phyloP scores from a whole-genome alignment of 495 filamentous ascomycete genomes.

The Aspergillus ostianus region DNA sequence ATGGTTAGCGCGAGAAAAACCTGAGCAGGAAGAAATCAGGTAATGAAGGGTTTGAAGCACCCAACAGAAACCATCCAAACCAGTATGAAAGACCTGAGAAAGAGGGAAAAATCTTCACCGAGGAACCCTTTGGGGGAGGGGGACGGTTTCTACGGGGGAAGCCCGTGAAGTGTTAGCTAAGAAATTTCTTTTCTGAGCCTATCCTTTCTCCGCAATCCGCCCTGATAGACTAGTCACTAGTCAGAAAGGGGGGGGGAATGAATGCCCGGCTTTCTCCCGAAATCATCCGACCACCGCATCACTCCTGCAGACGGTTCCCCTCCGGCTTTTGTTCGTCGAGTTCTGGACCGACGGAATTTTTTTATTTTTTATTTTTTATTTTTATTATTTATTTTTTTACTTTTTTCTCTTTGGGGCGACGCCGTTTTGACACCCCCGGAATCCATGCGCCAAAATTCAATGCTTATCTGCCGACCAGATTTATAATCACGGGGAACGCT shows the following conservation, averaged over 20 bases:
- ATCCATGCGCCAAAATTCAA: background rate
- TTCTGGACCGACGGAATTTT: conserved; percentile 1
- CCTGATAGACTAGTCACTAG: background rate
- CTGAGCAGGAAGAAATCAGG: background rate
- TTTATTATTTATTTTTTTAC: background rate
- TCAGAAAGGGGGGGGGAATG: conserved; percentile 6
- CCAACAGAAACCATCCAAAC: no score
- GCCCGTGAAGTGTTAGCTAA: conserved; percentile 16
- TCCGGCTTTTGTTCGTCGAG: conserved; percentile 7
- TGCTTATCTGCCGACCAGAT: background rate
- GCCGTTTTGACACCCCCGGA: conserved; percentile 2
- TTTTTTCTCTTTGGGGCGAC: background rate
- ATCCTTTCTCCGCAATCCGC: conserved; percentile 20
- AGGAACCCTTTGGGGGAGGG: conserved; percentile 14
- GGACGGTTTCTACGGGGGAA: background rate
- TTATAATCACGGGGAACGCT: background rate
- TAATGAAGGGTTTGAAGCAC: background rate
- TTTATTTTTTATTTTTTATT: conserved; percentile 3
- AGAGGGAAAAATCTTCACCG: conserved; percentile 19
- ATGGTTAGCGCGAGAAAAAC: background rate
- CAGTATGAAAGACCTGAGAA: background rate
- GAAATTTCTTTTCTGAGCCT: conserved; percentile 7
- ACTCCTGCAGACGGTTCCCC: conserved; percentile 5
- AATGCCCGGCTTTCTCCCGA: conserved; percentile 21
- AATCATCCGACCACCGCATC: conserved; percentile 20